Evolutionary conservation across 2,329 filamentous ascomycete genomes (phyloP), one percentile per base, ranked within the genome.

Genomic region (Thelonectria blattea): DNA sequence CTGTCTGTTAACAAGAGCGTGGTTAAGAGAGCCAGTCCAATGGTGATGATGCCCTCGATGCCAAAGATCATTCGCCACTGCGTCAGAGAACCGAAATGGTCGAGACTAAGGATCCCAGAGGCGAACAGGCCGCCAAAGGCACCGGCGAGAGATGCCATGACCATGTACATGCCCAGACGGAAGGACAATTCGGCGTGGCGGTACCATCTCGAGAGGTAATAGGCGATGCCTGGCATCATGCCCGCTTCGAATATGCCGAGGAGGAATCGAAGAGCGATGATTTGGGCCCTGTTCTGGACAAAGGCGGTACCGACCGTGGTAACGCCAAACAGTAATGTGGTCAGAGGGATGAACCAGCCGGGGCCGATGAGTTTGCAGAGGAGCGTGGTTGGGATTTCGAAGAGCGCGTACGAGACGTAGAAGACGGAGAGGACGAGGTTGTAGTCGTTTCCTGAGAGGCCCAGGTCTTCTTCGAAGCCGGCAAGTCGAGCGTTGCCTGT

Each of bases 31-130:
- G 81, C 78, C 0, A 90, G 73, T 2, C 78, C 76, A 61, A 72
- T 64, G 2, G 75, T 77, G 65, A 90, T 83, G 68, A 90, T 84
- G 20, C 88, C 88, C 71, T 90, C 88, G 27, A 90, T 85, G 8
- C 81, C 82, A 59, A 90, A 90, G 57, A 90, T 88, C 87, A 89
- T 89, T 10, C 87, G 78, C 88, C 88, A 91, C 11, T 74, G 75
- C 41, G 75, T 76, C 0, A 89, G 74, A 11, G 76, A 70, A n/a
- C 86, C 87, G 52, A 89, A 81, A 52, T 78, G 71, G 49, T 81
- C 73, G 5, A 90, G 78, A 0, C 78, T 85, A 10, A 89, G 77
- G 53, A 90, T 90, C 0, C 75, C 87, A 2, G 80, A 85, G 0
- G 82, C 81, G 0, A 90, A 75, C 0, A 90, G 79, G 0, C 88